phyloP scores from a whole-genome alignment of 78 protist genomes.

The Emiliania huxleyi region DNA sequence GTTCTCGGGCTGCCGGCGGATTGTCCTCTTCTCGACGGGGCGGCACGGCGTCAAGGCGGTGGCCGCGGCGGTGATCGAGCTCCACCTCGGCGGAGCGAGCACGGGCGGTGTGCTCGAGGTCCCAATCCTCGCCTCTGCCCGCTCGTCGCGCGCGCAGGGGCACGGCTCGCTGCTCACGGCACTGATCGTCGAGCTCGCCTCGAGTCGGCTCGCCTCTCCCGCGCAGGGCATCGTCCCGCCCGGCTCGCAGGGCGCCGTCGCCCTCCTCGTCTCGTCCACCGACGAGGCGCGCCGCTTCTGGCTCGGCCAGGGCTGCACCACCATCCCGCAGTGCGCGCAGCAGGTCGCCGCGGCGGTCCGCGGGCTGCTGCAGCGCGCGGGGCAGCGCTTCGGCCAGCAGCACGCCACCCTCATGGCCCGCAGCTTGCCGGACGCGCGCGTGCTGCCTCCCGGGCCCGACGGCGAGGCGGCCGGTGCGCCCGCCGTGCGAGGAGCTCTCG shows the following conservation, averaged over 20 bases:
- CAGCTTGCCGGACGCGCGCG: background rate
- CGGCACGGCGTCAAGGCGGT: background rate
- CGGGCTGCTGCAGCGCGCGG: background rate
- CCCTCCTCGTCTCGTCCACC: background rate
- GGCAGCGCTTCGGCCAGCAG: background rate
- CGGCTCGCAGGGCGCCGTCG: background rate
- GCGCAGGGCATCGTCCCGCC: background rate
- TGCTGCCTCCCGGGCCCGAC: background rate
- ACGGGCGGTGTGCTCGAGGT: background rate
- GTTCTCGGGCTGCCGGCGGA: background rate
- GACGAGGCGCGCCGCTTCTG: slow-evolving; percentile 4
- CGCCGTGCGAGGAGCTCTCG: background rate
- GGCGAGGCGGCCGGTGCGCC: no score
- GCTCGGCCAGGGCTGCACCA: background rate
- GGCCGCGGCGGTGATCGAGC: slow-evolving; percentile 13
- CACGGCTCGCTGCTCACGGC: background rate
- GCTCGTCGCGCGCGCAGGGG: background rate
- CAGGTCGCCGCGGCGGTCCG: background rate
- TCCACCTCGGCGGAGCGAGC: background rate
- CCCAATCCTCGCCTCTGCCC: background rate
- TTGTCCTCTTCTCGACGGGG: background rate
- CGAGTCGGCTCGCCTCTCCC: background rate
- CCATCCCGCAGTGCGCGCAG: background rate
- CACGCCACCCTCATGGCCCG: background rate
- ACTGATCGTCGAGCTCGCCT: background rate